Evolutionary conservation across 345 rosid genomes (phyloP), one percentile per base, ranked within the genome.

Genomic region (Triadica sebifera): DNA sequence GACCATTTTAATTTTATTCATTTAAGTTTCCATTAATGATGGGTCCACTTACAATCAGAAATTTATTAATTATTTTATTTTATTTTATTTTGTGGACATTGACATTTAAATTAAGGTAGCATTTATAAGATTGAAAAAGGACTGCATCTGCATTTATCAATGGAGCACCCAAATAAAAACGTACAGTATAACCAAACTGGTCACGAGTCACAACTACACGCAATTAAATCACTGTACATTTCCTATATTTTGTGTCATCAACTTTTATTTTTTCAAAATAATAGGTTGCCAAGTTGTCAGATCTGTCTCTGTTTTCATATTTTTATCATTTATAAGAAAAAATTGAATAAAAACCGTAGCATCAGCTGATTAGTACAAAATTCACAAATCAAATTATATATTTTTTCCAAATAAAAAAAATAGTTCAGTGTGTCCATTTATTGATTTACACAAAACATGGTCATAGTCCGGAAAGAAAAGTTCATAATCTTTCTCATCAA

Each of bases 161-260:
- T 34, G 62, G 0, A 2, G 29, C 3, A 24, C 15, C 12, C 8
- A 20, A 10, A 58, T 58, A 16, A 24, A 16, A 24, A n/a, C 6
- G 15, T 24, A 59, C 22, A 13, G 47, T 37, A 15, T 6, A 17
- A 15, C 41, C 65, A 25, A 15, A 29, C 46, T 11, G 15, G 20
- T 62, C 67, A 62, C 67, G 47, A 62, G 47, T 41, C 67, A 62
- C 47, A 62, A 37, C 43, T 13, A 15, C 19, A 16, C 37, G 3
- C 67, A 62, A 62, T 29, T 62, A 62, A 62, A 19, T 15, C 4
- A 38, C 68, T 64, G 68, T 39, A 64, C 29, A 64, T 7, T 62
- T 16, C 34, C 37, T 58, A 58, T 58, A n/a, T 58, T 58, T 58
- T 58, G 13, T 11, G 13, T 24, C 62, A 58, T 58, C 62, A 24